Conservation (phyloP, 345 rosid genomes). For the Cardiospermum halicacabum region DNA sequence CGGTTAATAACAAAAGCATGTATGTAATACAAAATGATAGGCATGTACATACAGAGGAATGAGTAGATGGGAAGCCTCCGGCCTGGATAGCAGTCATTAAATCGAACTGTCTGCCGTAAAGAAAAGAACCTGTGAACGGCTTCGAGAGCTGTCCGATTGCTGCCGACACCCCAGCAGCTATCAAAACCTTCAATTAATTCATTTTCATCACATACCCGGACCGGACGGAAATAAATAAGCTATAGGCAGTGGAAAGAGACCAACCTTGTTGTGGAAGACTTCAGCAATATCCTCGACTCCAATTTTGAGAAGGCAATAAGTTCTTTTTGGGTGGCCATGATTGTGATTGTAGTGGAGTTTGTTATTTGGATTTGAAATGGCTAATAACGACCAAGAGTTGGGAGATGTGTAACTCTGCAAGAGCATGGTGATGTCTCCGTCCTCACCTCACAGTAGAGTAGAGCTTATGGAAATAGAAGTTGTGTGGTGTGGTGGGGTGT, state of each 20-base stretch:
- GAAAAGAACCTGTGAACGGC: slow-evolving; percentile 59
- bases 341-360: slow-evolving; percentile 14
- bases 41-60: slow-evolving; percentile 57
- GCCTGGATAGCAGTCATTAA: slow-evolving; percentile 51
- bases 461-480: neutral
- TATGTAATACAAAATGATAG: neutral
- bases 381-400: neutral
- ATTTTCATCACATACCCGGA: neutral
- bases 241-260: neutral
- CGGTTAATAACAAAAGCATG: neutral
- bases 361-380: slow-evolving; percentile 8
- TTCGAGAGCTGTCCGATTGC: slow-evolving; percentile 84
- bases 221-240: neutral
- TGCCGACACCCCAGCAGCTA: slow-evolving; percentile 69
- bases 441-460: neutral
- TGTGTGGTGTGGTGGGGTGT: too few relatives aligned
- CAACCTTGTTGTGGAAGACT: slow-evolving; percentile 68
- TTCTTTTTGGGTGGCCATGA: slow-evolving; percentile 17
- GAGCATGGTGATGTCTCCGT: slow-evolving; percentile 6
- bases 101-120: slow-evolving; percentile 60
- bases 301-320: slow-evolving; percentile 30
- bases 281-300: slow-evolving; percentile 54
- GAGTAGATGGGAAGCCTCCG: slow-evolving; percentile 95
- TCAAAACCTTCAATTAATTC: slow-evolving; percentile 41
- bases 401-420: slow-evolving; percentile 3